Evolutionary conservation across 768 basidiomycete species (phyloP), one percentile per base, ranked within the genome.

Genomic region (Grammothele lineata): DNA sequence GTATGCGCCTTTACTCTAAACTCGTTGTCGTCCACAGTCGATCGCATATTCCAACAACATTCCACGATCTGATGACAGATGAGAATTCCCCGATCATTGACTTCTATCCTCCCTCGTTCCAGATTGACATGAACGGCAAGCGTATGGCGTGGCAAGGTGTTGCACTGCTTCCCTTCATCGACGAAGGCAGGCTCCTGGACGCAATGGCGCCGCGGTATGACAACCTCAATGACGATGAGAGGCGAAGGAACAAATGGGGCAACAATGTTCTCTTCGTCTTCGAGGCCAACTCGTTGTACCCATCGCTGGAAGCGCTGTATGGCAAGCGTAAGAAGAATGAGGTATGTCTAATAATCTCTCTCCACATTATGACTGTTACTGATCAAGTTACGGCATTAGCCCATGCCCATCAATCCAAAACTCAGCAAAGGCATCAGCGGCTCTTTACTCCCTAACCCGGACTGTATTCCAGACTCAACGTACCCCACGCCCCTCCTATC

Each of bases 101-200:
- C 60, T 98, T 97, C 70, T 98, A 98, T 67, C 95, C 95, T 0
- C 53, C 74, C 0, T 80, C 85, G 14, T 99, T 99, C 65, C 82
- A 94, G 57, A 85, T 98, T 60, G 96, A 99, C 66, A 99, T 99
- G 96, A 99, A 99, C 61, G 96, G 96, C 48, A 98, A 98, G 71
- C 90, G 88, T 69, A 97, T 98, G 94, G 76, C 89, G 6, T 99
- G 96, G 96, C 95, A 99, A 66, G 96, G 96, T 44, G 92, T 99
- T 46, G 94, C 96, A 0, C 72, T 99, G 8, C 72, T 99, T 18
- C 94, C 96, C 0, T 99, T 98, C 72, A 98, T 99, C 53, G 90
- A 98, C 61, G 76, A 84, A 63, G 76, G 75, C 45, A 79, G 93
- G 26, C 69, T 99, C 21, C 70, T 98, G 44, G 83, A 80, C 26